Evolutionary conservation across 192 early-diverging fungal species (phyloP), one percentile per base, ranked within the genome.

Genomic region (Backusella sp.): DNA sequence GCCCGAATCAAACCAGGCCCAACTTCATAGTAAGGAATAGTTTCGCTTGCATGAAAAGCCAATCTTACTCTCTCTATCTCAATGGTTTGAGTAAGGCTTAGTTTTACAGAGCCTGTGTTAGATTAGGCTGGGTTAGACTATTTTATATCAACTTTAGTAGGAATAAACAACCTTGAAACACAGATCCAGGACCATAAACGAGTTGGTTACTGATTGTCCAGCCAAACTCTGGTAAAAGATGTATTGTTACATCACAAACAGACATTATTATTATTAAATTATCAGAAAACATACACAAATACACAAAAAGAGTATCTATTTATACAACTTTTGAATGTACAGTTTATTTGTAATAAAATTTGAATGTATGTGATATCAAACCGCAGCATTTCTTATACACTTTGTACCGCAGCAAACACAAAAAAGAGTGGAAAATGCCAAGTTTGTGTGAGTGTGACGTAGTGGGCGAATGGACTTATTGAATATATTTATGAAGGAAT

Each of bases 401-500:
- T 39, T 39, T 17, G 15, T 4, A 44, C 42, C 56, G 56, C 56
- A 62, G 56, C 56, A 62, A 28, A 44, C 37, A 39, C 37, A 6
- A 21, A 32, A 32, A 21, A 9, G 3, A 7, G 53, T 56, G 21
- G n/a, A 21, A 56, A 21, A 56, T 56, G 53, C 19, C 53, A 56
- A 56, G 49, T 53, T 39, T 39, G 37, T 39, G 42, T 44, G n/a
- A 21, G 53, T 56, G 53, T 23, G 21, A 56, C 53, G 21, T 8
- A 6, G 21, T 34, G 30, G 15, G n/a, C 4, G 17, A 21, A 28
- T 71, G 41, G 23, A 34, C 66, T 90, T 87, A 96, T 67, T 91
- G 90, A 30, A 94, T 90, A 80, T 93, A 95, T 87, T 97, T 96
- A 37, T 86, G 84, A 92, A 99, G 95, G 83, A 99, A 99, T 83